Percentiles rank a stretch among this genome's conserved stretches.
Evolutionary conservation across 306 rosid genomes (phyloP).

Genomic region (Rosa lucieae): DNA sequence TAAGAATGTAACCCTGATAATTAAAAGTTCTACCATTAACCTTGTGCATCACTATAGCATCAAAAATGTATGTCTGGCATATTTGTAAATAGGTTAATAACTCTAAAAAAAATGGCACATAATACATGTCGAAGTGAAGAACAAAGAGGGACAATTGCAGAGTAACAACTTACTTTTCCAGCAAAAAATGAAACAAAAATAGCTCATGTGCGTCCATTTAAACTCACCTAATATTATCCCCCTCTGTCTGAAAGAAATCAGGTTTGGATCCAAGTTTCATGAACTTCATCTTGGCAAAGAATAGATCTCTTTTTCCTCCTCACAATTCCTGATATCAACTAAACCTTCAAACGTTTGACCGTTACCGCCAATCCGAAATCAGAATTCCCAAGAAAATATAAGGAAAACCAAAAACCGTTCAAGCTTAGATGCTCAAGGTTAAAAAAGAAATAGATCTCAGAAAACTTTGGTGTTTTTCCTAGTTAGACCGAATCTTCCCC

Average conservation of each 20-base stretch:
- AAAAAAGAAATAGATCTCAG: constrained; percentile 27
- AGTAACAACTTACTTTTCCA: neutral
- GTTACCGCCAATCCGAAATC: constrained; percentile 3
- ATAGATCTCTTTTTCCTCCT: constrained; percentile 17
- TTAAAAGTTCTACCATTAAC: neutral
- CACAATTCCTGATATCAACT: neutral
- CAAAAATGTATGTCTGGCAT: neutral
- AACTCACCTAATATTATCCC: constrained; percentile 63
- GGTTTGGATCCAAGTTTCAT: constrained; percentile 96
- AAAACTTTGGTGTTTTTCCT: constrained; percentile 37
- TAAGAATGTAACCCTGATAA: neutral
- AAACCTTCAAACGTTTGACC: constrained; percentile 7
- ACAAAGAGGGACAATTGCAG: neutral
- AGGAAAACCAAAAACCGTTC: neutral
- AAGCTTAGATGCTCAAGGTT: constrained; percentile 17
- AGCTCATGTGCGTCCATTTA: constrained; percentile 18
- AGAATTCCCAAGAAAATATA: constrained; percentile 14
- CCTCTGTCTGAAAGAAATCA: constrained; percentile 81
- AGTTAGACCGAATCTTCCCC: constrained; percentile 64
- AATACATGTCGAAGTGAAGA: neutral
- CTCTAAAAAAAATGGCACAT: neutral
- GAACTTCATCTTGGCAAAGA: constrained; percentile 66
- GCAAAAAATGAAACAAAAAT: neutral
- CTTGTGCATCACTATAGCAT: neutral
- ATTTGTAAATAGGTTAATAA: neutral